Conservation (phyloP, 2,329 filamentous ascomycete species). For the Aspergillus fischeri region DNA sequence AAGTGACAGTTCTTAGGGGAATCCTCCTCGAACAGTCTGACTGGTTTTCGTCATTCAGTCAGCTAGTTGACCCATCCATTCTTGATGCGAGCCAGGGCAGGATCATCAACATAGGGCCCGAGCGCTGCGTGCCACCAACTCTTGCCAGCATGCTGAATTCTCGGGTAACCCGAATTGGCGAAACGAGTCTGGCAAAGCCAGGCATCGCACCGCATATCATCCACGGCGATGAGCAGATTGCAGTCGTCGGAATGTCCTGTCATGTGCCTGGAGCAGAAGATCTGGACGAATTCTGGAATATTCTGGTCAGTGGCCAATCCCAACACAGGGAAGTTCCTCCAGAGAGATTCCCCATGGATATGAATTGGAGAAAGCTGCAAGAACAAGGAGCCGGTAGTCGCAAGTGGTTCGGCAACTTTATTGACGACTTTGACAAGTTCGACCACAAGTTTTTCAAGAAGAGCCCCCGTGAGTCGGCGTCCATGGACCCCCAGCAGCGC, state of each 20-base stretch:
- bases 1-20: conserved; percentile 26
- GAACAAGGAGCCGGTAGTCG: conserved; percentile 10
- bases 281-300: conserved; percentile 30
- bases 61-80: conserved; percentile 4
- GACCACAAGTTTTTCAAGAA: conserved; percentile 33
- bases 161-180: not conserved
- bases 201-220: not conserved
- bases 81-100: conserved; percentile 6
- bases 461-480: conserved; percentile 20
- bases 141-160: conserved; percentile 20
- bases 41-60: conserved; percentile 34
- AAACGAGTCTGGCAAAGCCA: not conserved
- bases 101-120: conserved; percentile 35
- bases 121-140: conserved; percentile 34
- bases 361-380: conserved; percentile 2
- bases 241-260: conserved; percentile 37
- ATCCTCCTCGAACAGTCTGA: conserved; percentile 33
- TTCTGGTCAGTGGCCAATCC: conserved; percentile 27
- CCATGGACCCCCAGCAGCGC: conserved; percentile 30
- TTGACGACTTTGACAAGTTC: conserved; percentile 19
- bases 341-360: conserved; percentile 21
- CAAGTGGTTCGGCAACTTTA: conserved; percentile 18
- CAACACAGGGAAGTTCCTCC: conserved; percentile 26
- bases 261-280: conserved; percentile 33
- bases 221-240: conserved; percentile 22